Base-by-base conservation (phyloP, 2,329 filamentous ascomycete species). In the Colletotrichum lentis region DNA sequence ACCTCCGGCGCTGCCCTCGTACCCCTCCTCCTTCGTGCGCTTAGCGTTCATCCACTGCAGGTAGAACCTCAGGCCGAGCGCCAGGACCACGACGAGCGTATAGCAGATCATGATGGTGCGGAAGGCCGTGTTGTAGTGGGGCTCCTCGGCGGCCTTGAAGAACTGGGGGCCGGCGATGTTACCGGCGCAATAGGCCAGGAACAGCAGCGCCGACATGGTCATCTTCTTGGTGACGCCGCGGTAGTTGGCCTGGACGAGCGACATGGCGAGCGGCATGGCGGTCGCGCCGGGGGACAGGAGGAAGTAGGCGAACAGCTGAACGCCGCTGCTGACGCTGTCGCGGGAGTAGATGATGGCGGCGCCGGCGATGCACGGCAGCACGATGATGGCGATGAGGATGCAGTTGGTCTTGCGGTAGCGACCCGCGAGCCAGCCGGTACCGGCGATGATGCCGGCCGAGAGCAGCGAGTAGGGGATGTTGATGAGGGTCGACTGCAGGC, bases 161-260 rank as follows among this genome's bases (percentile, higher is more conserved):
- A 88, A 81, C 52, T 87, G 85, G 2, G 86, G 86, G 0, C 86
- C 85, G 1, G 80, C 78, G 53, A 88, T 86, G 67, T 88, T 88
- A 1, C 86, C 86, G 1, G 80, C 75, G 61, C 85, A 88, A 71
- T 87, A 88, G 3, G 81, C 82, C 11, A 87, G 73, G 70, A 88
- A 87, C 4, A 88, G 74, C 71, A 88, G 72, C 0, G 84, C 84
- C 1, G 84, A 87, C 63, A 87, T 83, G 7, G 85, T 86, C 81
- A 86, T 85, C 75, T 87, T 88, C 78, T 88, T 88, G 39, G 85
- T 86, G 22, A 86, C 83, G 18, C 86, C 86, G 14, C 82, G 80
- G 71, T 83, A 85, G 73, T 88, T 88, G 18, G 83, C 80, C 73
- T 85, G 83, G 3, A 87, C 82, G 0, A 88, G 81, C 0, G 85